Evolutionary conservation across 768 basidiomycete species (phyloP), one percentile per base, ranked within the genome.

Genomic region (Exsudoporus frostii): DNA sequence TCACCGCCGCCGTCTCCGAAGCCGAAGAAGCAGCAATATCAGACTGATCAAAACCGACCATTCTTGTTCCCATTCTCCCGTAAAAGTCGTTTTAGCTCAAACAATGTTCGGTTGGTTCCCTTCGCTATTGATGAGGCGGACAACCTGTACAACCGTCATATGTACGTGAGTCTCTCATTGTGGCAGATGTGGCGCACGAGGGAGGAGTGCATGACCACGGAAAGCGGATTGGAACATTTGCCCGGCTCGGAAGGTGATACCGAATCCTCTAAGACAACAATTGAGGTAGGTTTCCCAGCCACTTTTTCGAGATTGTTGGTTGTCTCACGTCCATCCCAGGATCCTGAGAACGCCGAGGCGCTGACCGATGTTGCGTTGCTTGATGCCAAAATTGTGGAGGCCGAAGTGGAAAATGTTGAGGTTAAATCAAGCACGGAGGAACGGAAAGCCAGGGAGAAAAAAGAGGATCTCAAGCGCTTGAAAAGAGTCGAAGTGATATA

Each of bases 11-110:
- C 82, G 7, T 81, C 84, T 32, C 90, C 85, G 2, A 98, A 96
- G 65, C 92, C 91, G 10, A 99, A 99, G 76, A 98, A 98, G 68
- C 96, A 96, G 66, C 92, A 96, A 67, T 99, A 92, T 68, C 97
- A 98, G 66, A 99, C 97, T 0, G 97, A 99, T 70, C 97, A 95
- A 67, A 84, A 75, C 42, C 79, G 90, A 13, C 96, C 97, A 1
- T 99, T 98, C 68, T 74, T 98, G 55, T 95, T 99, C 68, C 97
- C 97, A 0, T 99, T 97, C 67, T 91, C 93, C 7, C 81, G 84
- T n/a, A 71, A 56, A 37, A 77, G 71, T 45, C 76, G 71, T 50
- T 76, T 76, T 48, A 75, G 81, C 27, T 53, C 66, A 42, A 79
- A 80, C 45, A 79, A 84, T 53, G 77, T 76, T 22, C 80, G 82